A percentile compares a stretch with the other conserved stretches of the same genome.
phyloP scores from a whole-genome alignment of 169 alveolate genomes.

The Eimeria brunetti region DNA sequence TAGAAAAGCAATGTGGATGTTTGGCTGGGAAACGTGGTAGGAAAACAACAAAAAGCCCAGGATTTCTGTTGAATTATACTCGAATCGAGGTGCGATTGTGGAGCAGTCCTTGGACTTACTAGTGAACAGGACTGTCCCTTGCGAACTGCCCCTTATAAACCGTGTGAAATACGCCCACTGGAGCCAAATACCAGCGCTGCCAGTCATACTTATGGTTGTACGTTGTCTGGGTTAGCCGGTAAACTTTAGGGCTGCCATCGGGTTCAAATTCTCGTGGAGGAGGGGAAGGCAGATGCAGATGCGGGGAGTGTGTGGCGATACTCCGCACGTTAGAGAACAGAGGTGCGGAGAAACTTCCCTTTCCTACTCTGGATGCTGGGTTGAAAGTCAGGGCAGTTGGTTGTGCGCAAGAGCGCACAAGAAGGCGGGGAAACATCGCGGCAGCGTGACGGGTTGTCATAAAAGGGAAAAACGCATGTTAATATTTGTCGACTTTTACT shows the following conservation, averaged over 20 bases:
- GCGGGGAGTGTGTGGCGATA: slow-evolving; percentile 76
- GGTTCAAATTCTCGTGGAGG: slow-evolving; percentile 92
- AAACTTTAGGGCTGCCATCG: slow-evolving; percentile 88
- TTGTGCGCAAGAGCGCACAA: slow-evolving; percentile 64
- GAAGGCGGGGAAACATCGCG: slow-evolving; percentile 5
- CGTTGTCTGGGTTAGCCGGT: slow-evolving; percentile 88
- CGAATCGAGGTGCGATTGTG: not conserved
- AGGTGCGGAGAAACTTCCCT: not conserved
- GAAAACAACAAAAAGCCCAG: not conserved
- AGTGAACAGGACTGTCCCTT: slow-evolving; percentile 83
- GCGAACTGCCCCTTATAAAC: slow-evolving; percentile 91
- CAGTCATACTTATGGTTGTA: slow-evolving; percentile 91
- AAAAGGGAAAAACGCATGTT: not conserved
- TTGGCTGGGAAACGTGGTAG: not conserved
- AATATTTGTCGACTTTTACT: not conserved
- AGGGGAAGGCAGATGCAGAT: slow-evolving; percentile 90
- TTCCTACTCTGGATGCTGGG: slow-evolving; percentile 9
- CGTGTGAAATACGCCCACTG: slow-evolving; percentile 91
- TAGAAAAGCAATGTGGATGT: not conserved
- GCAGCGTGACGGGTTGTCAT: not conserved
- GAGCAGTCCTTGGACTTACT: slow-evolving; percentile 46
- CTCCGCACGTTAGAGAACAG: not conserved
- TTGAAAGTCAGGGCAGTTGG: slow-evolving; percentile 1
- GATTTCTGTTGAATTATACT: not conserved
- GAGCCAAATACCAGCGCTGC: slow-evolving; percentile 92